Base-by-base conservation (phyloP, 495 filamentous ascomycete genomes). In the Penicillium silybi region DNA sequence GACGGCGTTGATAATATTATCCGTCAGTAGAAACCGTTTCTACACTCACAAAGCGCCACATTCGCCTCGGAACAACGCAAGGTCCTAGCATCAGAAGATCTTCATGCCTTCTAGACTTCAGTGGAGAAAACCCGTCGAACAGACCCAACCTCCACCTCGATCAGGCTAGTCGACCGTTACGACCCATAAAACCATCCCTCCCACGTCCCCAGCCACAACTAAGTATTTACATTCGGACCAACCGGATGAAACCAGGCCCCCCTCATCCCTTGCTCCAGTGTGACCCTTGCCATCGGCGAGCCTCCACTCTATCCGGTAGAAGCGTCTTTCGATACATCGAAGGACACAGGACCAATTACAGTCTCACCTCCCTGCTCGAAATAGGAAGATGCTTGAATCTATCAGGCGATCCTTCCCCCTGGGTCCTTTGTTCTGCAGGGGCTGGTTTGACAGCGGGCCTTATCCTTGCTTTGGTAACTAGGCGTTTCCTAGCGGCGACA, bases 141-240 rank as follows among this genome's bases (percentile, higher is more conserved):
- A 17, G 18, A 25, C 18, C 38, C 35, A 6, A 49, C 19, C 26
- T 20, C 26, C 25, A 3, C 11, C 35, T 48, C 35, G 16, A 62
- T 48, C 18, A 13, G 49, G 59, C 46, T 62, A 59, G 56, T 48
- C 48, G 48, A 48, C 58, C 61, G 57, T 63, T 63, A 34, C 29
- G 49, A 57, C 49, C 52, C 54, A 54, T 58, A 6, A 15, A 43
- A 9, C 11, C 1, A 6, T 26, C 25, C 42, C 37, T 51, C 38
- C 27, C 37, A 35, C 11, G 41, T 11, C 23, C 29, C 53, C 46
- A 41, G 47, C 25, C 34, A 48, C 44, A 6, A 49, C 37, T 48
- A n/a, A 9, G 5, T 22, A 45, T 57, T 34, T 8, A 13, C 17
- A 40, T 38, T 17, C 39, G 32, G 41, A 39, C 55, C 55, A 58